Percentiles rank a stretch among this genome's conserved stretches.
Evolutionary conservation across 805 yeast species (phyloP).

Genomic region (Nakazawaea peltata): DNA sequence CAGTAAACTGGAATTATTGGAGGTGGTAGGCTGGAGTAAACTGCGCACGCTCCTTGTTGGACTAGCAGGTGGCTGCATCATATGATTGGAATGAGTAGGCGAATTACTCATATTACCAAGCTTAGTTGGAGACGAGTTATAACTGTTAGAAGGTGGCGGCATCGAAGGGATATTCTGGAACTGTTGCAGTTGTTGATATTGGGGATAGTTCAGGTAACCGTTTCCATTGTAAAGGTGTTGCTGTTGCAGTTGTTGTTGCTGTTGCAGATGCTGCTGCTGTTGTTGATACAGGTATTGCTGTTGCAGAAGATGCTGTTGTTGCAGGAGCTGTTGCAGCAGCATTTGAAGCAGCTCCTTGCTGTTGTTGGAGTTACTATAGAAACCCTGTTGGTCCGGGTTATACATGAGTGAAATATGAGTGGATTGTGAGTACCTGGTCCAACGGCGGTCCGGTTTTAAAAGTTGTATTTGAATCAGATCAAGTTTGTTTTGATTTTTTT

Average conservation of each 20-base stretch:
- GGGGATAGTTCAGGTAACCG: not conserved
- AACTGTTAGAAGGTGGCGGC: constrained; percentile 15
- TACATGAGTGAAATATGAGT: constrained; percentile 6
- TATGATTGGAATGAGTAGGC: constrained; percentile 16
- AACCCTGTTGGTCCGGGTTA: constrained; percentile 14
- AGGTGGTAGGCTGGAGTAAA: constrained; percentile 19
- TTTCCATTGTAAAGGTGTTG: constrained; percentile 17
- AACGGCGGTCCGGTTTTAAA: no score
- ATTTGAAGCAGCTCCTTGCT: constrained; percentile 3
- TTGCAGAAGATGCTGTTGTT: constrained; percentile 15
- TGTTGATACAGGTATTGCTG: constrained; percentile 21
- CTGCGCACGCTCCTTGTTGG: constrained; percentile 26
- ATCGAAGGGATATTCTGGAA: constrained; percentile 18
- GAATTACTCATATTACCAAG: constrained; percentile 14
- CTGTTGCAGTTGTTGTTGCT: constrained; percentile 22
- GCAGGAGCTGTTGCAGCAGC: constrained; percentile 14
- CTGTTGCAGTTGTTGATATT: constrained; percentile 11
- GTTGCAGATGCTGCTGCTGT: constrained; percentile 22
- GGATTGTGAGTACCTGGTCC: no score
- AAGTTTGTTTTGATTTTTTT: no score
- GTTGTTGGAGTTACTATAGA: constrained; percentile 7
- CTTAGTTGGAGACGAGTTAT: constrained; percentile 13
- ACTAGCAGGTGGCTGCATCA: constrained; percentile 24
- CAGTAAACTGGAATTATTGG: constrained; percentile 22
- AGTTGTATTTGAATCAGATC: no score